phyloP scores from a whole-genome alignment of 345 rosid species.

The Citrus glauca region DNA sequence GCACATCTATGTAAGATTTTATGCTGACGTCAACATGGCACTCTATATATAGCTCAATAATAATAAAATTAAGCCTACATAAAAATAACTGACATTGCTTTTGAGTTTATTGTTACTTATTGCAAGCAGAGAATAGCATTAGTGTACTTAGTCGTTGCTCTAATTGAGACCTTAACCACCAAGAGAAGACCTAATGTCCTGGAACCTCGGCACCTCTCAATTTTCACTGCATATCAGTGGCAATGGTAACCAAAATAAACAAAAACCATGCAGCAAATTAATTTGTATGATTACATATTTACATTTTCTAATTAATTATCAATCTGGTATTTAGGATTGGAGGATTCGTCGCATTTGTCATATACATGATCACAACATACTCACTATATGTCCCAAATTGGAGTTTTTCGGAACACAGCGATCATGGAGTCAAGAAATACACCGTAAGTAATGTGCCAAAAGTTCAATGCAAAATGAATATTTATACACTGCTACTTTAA shows the following conservation, averaged over 20 bases:
- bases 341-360: constrained; percentile 45
- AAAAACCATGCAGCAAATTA: not conserved
- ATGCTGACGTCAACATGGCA: no score
- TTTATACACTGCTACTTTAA: no score
- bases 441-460: constrained; percentile 23
- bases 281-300: not conserved
- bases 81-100: no score
- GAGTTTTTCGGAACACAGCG: constrained; percentile 29
- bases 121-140: constrained; percentile 57
- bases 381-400: constrained; percentile 61
- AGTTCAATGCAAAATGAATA: not conserved
- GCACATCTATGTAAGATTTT: no score
- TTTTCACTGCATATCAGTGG: constrained; percentile 52
- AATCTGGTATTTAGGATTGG: constrained; percentile 36
- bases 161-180: constrained; percentile 48
- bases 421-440: constrained; percentile 21
- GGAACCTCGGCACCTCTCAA: constrained; percentile 40
- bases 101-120: no score
- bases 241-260: constrained; percentile 43
- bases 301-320: not conserved
- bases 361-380: constrained; percentile 51
- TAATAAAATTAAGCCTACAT: no score
- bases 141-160: constrained; percentile 55
- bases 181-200: constrained; percentile 41
- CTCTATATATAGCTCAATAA: no score